These are phyloP conservation scores for Gossypium schwendimanii DNA, from an alignment of 441 rosid genomes.

Conservation along the genomic window DNA sequence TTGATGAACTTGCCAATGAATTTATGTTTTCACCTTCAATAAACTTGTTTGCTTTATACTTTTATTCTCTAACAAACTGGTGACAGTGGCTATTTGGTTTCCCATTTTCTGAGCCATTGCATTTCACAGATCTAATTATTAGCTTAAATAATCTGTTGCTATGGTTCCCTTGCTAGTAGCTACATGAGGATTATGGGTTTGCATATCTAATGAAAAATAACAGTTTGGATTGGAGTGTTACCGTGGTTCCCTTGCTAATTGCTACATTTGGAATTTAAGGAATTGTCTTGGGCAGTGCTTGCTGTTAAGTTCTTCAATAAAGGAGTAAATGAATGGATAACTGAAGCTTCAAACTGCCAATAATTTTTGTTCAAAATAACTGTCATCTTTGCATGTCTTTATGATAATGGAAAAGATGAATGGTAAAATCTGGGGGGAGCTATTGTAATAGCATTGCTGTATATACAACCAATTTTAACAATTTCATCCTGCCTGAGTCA, in stretches of 20 bases:
- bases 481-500: background rate
- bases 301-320: slow-evolving; percentile 6
- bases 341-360: background rate
- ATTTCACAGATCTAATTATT: background rate
- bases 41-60: background rate
- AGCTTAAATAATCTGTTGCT: background rate
- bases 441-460: background rate
- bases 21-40: background rate
- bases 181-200: background rate
- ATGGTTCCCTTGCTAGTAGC: background rate
- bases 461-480: background rate
- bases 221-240: background rate
- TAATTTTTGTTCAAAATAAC: background rate
- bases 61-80: background rate
- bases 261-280: slow-evolving; percentile 1
- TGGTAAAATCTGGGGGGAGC: background rate
- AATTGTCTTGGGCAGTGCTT: background rate
- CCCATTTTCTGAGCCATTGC: background rate
- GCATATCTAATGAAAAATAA: background rate
- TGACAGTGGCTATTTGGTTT: background rate
- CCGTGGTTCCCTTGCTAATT: background rate
- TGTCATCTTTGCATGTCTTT: slow-evolving; percentile 4
- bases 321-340: slow-evolving; percentile 4
- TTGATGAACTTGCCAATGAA: slow-evolving; percentile 11
- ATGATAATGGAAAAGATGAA: background rate